Conservation (phyloP, 2,329 filamentous ascomycete genomes). For the Penicillium sclerotigenum region DNA sequence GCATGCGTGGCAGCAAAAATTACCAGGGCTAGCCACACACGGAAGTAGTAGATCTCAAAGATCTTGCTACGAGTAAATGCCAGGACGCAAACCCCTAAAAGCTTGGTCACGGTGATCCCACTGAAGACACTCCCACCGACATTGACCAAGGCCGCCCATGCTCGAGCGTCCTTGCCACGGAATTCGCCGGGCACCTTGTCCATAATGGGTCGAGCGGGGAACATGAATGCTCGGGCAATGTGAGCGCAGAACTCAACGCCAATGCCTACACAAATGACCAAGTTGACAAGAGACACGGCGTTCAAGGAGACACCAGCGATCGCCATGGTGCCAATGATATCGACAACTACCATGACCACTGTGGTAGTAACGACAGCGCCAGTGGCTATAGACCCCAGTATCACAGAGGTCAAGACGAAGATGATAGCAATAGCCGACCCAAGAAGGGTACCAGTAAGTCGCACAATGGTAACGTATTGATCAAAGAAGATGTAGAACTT, state of each 20-base stretch:
- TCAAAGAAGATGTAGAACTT: slow-evolving; percentile 99
- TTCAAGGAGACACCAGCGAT: slow-evolving; percentile 85
- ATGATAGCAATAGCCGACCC: slow-evolving; percentile 83
- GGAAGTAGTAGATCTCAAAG: slow-evolving; percentile 99
- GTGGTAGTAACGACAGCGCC: slow-evolving; percentile 79
- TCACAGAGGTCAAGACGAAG: slow-evolving; percentile 70
- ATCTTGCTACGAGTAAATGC: slow-evolving; percentile 97
- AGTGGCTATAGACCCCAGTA: slow-evolving; percentile 81
- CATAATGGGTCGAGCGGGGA: slow-evolving; percentile 78
- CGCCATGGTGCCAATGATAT: slow-evolving; percentile 95
- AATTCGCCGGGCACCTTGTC: slow-evolving; percentile 76
- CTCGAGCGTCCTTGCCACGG: slow-evolving; percentile 75
- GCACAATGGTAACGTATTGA: slow-evolving; percentile 83
- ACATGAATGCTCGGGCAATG: slow-evolving; percentile 92
- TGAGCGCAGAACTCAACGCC: slow-evolving; percentile 97
- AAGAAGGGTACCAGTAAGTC: slow-evolving; percentile 73
- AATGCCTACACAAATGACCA: slow-evolving; percentile 96
- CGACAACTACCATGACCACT: slow-evolving; percentile 87
- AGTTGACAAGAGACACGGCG: slow-evolving; percentile 89
- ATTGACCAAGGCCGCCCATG: slow-evolving; percentile 91
- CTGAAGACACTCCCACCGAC: slow-evolving; percentile 93
- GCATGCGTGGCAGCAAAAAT: slow-evolving; percentile 85
- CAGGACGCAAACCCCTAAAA: slow-evolving; percentile 85
- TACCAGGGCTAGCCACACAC: slow-evolving; percentile 90
- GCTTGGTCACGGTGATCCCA: slow-evolving; percentile 93